Evolutionary conservation across 1,139 yeast genomes (phyloP), one percentile per base, ranked within the genome.

Genomic region (Yamadazyma sp.): DNA sequence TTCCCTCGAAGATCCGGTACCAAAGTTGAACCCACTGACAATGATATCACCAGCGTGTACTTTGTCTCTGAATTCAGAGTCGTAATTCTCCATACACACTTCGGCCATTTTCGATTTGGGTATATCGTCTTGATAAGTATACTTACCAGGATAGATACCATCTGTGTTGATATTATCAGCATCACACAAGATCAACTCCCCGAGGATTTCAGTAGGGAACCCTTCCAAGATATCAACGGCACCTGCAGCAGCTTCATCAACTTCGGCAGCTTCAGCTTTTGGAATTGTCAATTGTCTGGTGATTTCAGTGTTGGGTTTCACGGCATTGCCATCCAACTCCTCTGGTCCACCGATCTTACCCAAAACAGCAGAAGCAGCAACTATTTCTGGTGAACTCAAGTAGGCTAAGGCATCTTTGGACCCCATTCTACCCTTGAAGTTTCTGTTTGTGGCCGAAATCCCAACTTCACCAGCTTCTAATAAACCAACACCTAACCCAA

Each of bases 401-500:
- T 87, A 92, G 0, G 98, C 98, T 48, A 89, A 71, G 1, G 98
- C 98, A 55, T 92, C 96, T 55, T 86, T 85, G 10, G 96, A 86
- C 5, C 99, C 99, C 99, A 92, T 92, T 70, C 99, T 82, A 43
- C 99, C 99, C 69, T 94, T 94, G 75, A 92, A 92, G 65, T 92
- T 92, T 70, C 99, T 81, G 71, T 92, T 92, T 7, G 98, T 94
- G 43, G 98, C 98, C 50, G 96, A 87, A 56, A 92, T 94, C 48
- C 99, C 98, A 42, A 94, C 95, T 64, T 92, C 97, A 33, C 98
- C 98, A 34, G 88, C 92, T 63, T 92, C 82, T 53, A 92, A 73
- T 47, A 92, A 72, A 38, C 99, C 99, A 28, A 94, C 76, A 45
- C 99, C 99, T 42, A 92, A 75, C 33, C 99, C 99, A 57, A 92